Evolutionary conservation across 2,329 filamentous ascomycete species (phyloP).

Genomic region (Exserohilum rostratum): DNA sequence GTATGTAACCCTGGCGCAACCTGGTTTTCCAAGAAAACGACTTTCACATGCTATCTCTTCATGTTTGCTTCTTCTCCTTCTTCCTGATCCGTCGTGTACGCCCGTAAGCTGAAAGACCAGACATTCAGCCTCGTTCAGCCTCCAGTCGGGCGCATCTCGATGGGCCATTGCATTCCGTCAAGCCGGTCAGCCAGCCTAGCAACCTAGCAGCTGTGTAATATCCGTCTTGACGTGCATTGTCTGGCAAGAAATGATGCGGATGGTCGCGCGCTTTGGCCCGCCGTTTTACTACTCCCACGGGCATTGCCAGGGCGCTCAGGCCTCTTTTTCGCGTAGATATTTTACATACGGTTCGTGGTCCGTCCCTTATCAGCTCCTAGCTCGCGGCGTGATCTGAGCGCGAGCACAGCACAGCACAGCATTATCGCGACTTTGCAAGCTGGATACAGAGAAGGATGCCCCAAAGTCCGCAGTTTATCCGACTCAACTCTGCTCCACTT

Average conservation of each 20-base stretch:
- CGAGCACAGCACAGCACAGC: neutral
- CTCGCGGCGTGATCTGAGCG: conserved; percentile 1
- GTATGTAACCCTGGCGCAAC: neutral
- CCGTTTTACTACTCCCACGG: neutral
- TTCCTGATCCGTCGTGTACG: too few relatives aligned
- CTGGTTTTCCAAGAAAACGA: too few relatives aligned
- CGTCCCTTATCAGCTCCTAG: conserved; percentile 9
- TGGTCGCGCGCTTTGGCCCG: conserved; percentile 1
- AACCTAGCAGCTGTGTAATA: neutral
- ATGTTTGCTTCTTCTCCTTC: too few relatives aligned
- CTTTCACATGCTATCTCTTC: too few relatives aligned
- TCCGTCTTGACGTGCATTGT: neutral
- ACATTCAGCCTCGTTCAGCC: neutral
- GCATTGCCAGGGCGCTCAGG: conserved; percentile 5
- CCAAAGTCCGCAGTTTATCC: neutral
- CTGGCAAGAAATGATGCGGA: neutral
- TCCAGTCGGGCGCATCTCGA: too few relatives aligned
- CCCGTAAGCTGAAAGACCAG: too few relatives aligned
- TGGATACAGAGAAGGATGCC: neutral
- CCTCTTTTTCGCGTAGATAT: conserved; percentile 16
- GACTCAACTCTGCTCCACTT: neutral
- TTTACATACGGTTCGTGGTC: neutral
- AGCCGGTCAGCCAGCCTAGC: too few relatives aligned
- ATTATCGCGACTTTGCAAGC: neutral
- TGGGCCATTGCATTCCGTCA: too few relatives aligned